phyloP scores from a whole-genome alignment of 768 basidiomycete species.

The Clathrus columnatus region DNA sequence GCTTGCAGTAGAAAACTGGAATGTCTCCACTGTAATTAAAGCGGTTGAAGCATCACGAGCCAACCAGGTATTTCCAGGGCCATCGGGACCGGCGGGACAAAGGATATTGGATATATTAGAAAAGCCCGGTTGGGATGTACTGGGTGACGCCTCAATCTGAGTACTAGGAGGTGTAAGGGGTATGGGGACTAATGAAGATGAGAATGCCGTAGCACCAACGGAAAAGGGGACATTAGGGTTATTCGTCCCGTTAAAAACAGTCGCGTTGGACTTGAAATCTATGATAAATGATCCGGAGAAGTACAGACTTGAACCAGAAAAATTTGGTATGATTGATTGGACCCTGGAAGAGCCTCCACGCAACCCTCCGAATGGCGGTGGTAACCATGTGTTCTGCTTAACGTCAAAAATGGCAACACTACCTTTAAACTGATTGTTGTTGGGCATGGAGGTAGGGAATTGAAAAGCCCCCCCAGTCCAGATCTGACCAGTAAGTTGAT shows the following conservation, averaged over 20 bases:
- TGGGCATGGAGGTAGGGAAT: conserved; percentile 25
- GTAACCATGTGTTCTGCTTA: conserved; percentile 58
- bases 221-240: conserved; percentile 85
- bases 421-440: conserved; percentile 28
- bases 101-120: conserved; percentile 60
- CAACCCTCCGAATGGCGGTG: conserved; percentile 76
- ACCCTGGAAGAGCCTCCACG: conserved; percentile 62
- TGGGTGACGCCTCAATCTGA: conserved; percentile 50
- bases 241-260: conserved; percentile 52
- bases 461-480: conserved; percentile 74
- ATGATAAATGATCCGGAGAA: conserved; percentile 87
- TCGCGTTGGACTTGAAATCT: conserved; percentile 47
- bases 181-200: conserved; percentile 81
- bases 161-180: conserved; percentile 45
- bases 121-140: conserved; percentile 51
- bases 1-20: conserved; percentile 59
- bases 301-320: conserved; percentile 65
- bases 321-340: conserved; percentile 64
- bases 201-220: conserved; percentile 72
- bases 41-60: conserved; percentile 62
- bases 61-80: conserved; percentile 79
- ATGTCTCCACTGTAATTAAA: conserved; percentile 69
- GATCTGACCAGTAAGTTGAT: conserved; percentile 49
- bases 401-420: conserved; percentile 62
- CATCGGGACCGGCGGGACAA: conserved; percentile 79